These are phyloP conservation scores for Aspergillus glaucus DNA, from an alignment of 2,329 filamentous ascomycete species.

Conservation along the genomic window DNA sequence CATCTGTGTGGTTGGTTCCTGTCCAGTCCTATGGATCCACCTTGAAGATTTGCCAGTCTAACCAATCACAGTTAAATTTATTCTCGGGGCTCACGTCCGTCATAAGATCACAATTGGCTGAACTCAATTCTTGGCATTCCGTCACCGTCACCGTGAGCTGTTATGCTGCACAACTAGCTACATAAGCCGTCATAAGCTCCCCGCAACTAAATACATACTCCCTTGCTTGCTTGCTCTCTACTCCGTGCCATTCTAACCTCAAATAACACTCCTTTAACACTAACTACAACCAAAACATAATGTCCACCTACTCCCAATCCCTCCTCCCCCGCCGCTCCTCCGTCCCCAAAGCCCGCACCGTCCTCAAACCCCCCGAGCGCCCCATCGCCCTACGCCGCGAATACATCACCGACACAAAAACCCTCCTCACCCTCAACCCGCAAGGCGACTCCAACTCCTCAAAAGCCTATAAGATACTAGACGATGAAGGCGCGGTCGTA, in stretches of 20 bases:
- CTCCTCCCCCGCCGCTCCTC: not conserved
- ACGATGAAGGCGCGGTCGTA: conserved; percentile 15
- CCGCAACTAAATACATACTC: not conserved
- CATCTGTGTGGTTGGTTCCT: too few species aligned
- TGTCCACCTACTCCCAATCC: not conserved
- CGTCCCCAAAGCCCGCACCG: not conserved
- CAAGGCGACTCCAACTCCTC: conserved; percentile 13
- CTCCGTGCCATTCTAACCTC: not conserved
- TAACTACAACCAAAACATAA: not conserved
- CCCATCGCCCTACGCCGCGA: conserved; percentile 19
- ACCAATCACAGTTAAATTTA: too few species aligned
- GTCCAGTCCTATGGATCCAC: too few species aligned
- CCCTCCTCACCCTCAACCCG: conserved; percentile 14
- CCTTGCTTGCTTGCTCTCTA: not conserved
- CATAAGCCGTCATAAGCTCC: too few species aligned
- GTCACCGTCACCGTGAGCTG: too few species aligned
- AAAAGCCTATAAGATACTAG: conserved; percentile 11
- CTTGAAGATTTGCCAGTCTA: too few species aligned
- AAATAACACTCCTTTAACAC: not conserved
- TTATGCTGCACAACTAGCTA: too few species aligned
- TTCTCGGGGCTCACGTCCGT: too few species aligned
- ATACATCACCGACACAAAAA: conserved; percentile 15
- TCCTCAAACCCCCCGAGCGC: conserved; percentile 6
- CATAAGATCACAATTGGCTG: too few species aligned
- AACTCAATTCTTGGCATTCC: too few species aligned